Conservation (phyloP, 192 early-diverging fungal species). For the Rhizoclosmatium sp. region DNA sequence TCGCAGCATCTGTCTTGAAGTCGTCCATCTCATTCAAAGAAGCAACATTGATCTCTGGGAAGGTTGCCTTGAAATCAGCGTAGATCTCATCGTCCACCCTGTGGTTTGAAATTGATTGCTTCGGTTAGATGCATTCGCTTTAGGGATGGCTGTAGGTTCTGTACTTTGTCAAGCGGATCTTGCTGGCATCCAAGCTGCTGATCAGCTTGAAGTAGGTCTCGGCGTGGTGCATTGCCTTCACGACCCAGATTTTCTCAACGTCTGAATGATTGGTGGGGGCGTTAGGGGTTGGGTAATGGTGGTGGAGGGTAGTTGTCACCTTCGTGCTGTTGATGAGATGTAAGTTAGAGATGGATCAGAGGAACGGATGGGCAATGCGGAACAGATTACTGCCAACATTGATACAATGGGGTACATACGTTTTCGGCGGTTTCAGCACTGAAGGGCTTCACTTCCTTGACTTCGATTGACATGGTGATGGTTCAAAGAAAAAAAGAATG, state of each 20-base stretch:
- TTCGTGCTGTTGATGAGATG: conserved; percentile 8
- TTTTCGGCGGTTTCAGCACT: conserved; percentile 38
- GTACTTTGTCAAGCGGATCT: conserved; percentile 83
- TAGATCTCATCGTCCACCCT: conserved; percentile 88
- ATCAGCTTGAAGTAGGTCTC: conserved; percentile 93
- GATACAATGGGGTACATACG: conserved; percentile 11
- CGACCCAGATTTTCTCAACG: conserved; percentile 92
- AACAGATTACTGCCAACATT: background rate
- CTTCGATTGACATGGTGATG: conserved; percentile 12
- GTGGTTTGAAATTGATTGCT: conserved; percentile 35
- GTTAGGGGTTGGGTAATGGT: conserved; percentile 10
- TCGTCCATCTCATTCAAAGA: conserved; percentile 73
- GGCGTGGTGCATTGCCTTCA: conserved; percentile 94
- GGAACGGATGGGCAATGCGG: no score
- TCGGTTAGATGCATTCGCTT: background rate
- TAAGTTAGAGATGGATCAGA: background rate
- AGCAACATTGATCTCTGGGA: conserved; percentile 78
- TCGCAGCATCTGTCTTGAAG: conserved; percentile 83
- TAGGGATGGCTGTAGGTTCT: background rate
- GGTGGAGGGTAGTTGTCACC: background rate
- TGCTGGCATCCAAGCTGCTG: conserved; percentile 68
- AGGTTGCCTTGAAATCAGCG: conserved; percentile 75
- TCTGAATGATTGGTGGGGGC: conserved; percentile 35
- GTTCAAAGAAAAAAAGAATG: conserved; percentile 7
- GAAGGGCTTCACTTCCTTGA: conserved; percentile 25